phyloP scores from a whole-genome alignment of 495 filamentous ascomycete species.

The Elasticomyces elasticus region DNA sequence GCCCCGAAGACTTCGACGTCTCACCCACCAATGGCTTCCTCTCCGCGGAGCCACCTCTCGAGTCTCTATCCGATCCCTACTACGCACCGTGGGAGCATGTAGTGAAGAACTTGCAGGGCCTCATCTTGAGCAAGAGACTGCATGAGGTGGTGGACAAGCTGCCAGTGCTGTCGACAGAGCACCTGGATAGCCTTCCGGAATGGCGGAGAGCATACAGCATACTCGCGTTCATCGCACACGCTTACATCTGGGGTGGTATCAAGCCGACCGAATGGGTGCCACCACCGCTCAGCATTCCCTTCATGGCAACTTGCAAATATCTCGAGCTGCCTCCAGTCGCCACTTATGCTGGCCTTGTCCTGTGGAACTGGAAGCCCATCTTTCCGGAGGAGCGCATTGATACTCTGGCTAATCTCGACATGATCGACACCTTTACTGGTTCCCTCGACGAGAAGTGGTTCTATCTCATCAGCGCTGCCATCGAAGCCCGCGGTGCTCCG shows the following conservation, averaged over 20 bases:
- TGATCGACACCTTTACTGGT: conserved; percentile 85
- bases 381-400: conserved; percentile 72
- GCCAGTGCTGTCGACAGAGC: conserved; percentile 68
- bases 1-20: conserved; percentile 74
- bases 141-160: conserved; percentile 65
- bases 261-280: conserved; percentile 70
- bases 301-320: conserved; percentile 64
- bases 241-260: conserved; percentile 91
- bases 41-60: conserved; percentile 67
- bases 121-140: conserved; percentile 74
- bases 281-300: conserved; percentile 70
- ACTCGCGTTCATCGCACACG: conserved; percentile 79
- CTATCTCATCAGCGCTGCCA: conserved; percentile 87
- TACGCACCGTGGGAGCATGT: conserved; percentile 89
- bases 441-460: conserved; percentile 98
- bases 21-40: conserved; percentile 83
- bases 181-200: conserved; percentile 71
- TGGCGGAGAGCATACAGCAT: conserved; percentile 87
- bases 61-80: conserved; percentile 72
- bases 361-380: conserved; percentile 95
- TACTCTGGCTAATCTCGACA: conserved; percentile 72
- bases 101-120: conserved; percentile 68
- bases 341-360: conserved; percentile 79
- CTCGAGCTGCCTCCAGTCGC: conserved; percentile 89
- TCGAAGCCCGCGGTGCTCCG: conserved; percentile 87